Evolutionary conservation across 2,329 filamentous ascomycete species (phyloP), one percentile per base, ranked within the genome.

Genomic region (Claviceps purpurea): DNA sequence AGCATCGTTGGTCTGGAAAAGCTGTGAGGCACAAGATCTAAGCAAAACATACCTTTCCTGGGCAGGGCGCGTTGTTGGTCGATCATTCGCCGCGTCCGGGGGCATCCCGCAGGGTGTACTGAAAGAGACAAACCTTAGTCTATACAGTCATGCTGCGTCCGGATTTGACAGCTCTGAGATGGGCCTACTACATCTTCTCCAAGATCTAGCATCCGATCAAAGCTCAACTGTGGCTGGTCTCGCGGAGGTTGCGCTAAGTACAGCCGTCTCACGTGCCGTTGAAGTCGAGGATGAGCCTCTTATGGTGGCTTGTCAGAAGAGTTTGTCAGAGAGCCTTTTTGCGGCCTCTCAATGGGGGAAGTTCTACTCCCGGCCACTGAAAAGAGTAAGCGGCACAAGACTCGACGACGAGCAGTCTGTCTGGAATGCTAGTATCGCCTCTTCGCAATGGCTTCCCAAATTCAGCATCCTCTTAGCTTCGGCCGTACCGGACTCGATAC

Each of bases 31-130:
- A n/a, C 72, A 76, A 40, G 70, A 77, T 1, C 72, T 84, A 16
- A 85, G 82, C 52, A 70, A 78, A 26, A 77, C 81, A 16, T 96
- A 93, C 63, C 71, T 89, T 1, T 71, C 87, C 1, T 98, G 94
- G 94, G 86, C 87, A 45, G 90, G 87, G 3, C 79, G 84, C 56
- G 85, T 90, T 2, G 73, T 97, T 45, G 93, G 94, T 7, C 80
- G 89, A 62, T 84, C 88, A 0, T 97, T 90, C 67, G 82, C 85
- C 41, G 78, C 86, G 16, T 87, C 82, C 30, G 89, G 89, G 1
- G 73, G 80, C 51, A 75, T 88, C 5, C 78, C 81, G 16, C 64
- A 72, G 39, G 78, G 78, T 48, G 71, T 86, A 46, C 65, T 84
- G 1, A 71, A 74, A 26, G 83, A 87, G 62, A 81, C 80, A 1